Percentiles rank a stretch among this genome's conserved stretches.
Conservation (phyloP, 2,329 filamentous ascomycete species). For the Epichloe typhina region DNA sequence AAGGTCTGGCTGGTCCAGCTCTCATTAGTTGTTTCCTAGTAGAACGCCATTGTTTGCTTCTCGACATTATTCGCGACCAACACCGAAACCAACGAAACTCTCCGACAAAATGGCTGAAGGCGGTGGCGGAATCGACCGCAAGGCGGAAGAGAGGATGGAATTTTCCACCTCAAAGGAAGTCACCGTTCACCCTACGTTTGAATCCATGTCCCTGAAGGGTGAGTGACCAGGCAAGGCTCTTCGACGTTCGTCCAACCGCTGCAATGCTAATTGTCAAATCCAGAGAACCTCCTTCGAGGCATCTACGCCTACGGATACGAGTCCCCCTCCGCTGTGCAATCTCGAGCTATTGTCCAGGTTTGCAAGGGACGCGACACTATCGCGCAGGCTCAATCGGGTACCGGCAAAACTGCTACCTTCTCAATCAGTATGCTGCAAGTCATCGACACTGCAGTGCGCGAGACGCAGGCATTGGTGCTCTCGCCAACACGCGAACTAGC, state of each 20-base stretch:
- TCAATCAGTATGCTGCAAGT: conserved; percentile 93
- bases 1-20: no score
- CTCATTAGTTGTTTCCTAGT: no score
- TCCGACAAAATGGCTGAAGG: conserved; percentile 70
- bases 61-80: neutral
- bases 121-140: conserved; percentile 65
- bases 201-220: conserved; percentile 91
- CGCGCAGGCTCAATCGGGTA: conserved; percentile 93
- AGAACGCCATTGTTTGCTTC: neutral
- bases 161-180: conserved; percentile 98
- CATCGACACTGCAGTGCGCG: conserved; percentile 83
- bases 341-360: conserved; percentile 93
- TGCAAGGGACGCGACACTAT: conserved; percentile 99
- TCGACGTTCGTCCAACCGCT: neutral
- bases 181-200: conserved; percentile 83
- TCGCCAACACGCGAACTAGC: conserved; percentile 94
- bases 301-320: conserved; percentile 99
- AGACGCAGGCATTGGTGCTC: conserved; percentile 88
- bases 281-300: conserved; percentile 85
- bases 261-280: neutral
- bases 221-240: conserved; percentile 5
- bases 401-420: conserved; percentile 93
- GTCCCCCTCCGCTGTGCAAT: conserved; percentile 94
- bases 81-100: rapidly evolving
- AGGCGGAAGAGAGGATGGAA: conserved; percentile 92